Percentiles rank a stretch among this genome's conserved stretches.
Conservation (phyloP, 163 green algal genomes). For the Picocystis sp. region DNA sequence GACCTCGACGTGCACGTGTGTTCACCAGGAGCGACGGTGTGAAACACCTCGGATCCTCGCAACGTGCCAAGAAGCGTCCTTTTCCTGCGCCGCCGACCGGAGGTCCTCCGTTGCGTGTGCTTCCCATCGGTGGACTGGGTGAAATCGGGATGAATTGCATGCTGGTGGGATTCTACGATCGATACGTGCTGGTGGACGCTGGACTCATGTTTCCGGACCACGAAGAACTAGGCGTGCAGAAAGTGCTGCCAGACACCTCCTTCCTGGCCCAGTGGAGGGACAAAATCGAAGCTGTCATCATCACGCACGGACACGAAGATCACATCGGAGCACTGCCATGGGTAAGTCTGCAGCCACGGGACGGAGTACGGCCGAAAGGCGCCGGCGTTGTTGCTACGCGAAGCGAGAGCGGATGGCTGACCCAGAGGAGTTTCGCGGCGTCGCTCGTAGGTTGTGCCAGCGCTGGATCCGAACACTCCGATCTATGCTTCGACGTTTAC, state of each 20-base stretch:
- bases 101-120: slow-evolving; percentile 68
- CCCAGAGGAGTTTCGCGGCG: not conserved
- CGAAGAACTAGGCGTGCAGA: slow-evolving; percentile 88
- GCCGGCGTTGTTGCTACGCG: too few species aligned
- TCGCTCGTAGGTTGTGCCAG: slow-evolving; percentile 53
- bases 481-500: slow-evolving; percentile 79
- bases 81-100: slow-evolving; percentile 27
- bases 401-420: not conserved
- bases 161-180: slow-evolving; percentile 78
- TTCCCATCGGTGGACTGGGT: slow-evolving; percentile 89
- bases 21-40: slow-evolving; percentile 12
- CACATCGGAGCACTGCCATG: slow-evolving; percentile 96
- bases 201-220: slow-evolving; percentile 98
- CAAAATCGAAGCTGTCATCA: slow-evolving; percentile 93
- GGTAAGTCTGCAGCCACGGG: slow-evolving; percentile 28
- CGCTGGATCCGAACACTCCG: slow-evolving; percentile 79
- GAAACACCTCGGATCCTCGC: slow-evolving; percentile 13
- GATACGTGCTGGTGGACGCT: slow-evolving; percentile 95
- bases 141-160: slow-evolving; percentile 99
- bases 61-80: slow-evolving; percentile 7
- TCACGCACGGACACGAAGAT: slow-evolving; percentile 97
- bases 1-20: not conserved
- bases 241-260: slow-evolving; percentile 88
- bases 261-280: slow-evolving; percentile 88
- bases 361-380: too few species aligned